Evolutionary conservation across 208 protist species (phyloP), one percentile per base, ranked within the genome.

Genomic region (Polymyxa betae): DNA sequence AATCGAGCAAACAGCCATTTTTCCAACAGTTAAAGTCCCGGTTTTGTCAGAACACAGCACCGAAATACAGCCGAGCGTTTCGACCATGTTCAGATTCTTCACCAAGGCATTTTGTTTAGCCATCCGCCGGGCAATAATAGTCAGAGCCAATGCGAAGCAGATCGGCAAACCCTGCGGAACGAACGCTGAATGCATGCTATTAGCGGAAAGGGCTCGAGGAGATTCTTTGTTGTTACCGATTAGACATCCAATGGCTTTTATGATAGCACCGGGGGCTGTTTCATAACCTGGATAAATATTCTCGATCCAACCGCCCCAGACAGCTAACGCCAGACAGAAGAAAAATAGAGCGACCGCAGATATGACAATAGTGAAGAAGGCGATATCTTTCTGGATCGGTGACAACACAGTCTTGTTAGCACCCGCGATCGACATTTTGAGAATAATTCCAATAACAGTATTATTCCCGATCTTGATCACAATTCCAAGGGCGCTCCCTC

Each of bases 41-140:
- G 96, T 97, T 91, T 97, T 97, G 93, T 97, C 96, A 0, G 95
- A 96, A 88, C 92, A 94, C 78, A 97, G 97, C 12, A 93, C 88
- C 35, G 94, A 94, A 29, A 93, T 95, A 24, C 95, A 95, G n/a
- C 96, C 96, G 0, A 97, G 94, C 0, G 96, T 97, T 91, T 97
- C 96, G 12, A 97, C 95, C 0, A 95, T 88, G 46, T 94, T 92
- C 0, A 97, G 78, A 41, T 94, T 89, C 54, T 96, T 96, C 0
- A 97, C 95, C 16, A 97, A 52, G 16, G 96, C 95, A 88, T 97
- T 94, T 77, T 94, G 93, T 41, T 41, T 88, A 0, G 94, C 77
- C 93, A 98, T 95, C 52, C 92, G 38, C 0, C 90, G 88, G 0
- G 96, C 95, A 29, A 94, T 94, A 29, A 97, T 60, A 41, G 96